phyloP scores from a whole-genome alignment of 176 grass and related monocot genomes.

The Carex scoparia region DNA sequence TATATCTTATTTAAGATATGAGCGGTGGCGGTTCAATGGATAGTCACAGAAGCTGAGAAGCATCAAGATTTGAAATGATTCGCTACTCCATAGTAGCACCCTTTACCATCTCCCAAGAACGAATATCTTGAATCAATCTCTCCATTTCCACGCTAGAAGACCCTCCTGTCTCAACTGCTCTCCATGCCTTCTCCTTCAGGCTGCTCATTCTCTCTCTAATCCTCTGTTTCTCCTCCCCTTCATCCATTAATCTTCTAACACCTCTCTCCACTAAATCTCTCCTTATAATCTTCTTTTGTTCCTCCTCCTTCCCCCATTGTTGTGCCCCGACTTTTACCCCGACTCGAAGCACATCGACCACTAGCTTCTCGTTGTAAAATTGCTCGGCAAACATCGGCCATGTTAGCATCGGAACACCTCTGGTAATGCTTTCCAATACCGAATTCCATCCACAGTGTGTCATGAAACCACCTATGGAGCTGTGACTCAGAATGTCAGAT shows the following conservation, averaged over 20 bases:
- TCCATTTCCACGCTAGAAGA: constrained; percentile 30
- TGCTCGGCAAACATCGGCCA: constrained; percentile 65
- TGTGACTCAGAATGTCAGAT: constrained; percentile 43
- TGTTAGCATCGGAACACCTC: constrained; percentile 65
- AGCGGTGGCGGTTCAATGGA: too few species aligned
- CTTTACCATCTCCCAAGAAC: background rate
- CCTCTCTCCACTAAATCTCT: constrained; percentile 28
- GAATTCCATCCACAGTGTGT: constrained; percentile 88
- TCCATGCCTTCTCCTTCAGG: constrained; percentile 29
- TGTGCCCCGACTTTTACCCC: constrained; percentile 32
- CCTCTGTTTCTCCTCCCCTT: constrained; percentile 5
- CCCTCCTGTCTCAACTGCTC: constrained; percentile 32
- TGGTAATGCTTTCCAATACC: constrained; percentile 37
- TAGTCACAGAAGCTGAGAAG: too few species aligned
- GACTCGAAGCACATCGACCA: constrained; percentile 42
- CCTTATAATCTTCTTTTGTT: constrained; percentile 25
- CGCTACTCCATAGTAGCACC: background rate
- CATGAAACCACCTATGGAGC: constrained; percentile 41
- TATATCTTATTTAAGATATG: too few species aligned
- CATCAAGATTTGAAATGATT: background rate
- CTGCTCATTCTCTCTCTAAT: constrained; percentile 11
- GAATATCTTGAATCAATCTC: constrained; percentile 34
- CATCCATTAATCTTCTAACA: constrained; percentile 32
- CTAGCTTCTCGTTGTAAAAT: constrained; percentile 67
- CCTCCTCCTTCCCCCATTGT: constrained; percentile 21